Evolutionary conservation across 2,329 filamentous ascomycete species (phyloP).

Genomic region (Diplodia corticola): DNA sequence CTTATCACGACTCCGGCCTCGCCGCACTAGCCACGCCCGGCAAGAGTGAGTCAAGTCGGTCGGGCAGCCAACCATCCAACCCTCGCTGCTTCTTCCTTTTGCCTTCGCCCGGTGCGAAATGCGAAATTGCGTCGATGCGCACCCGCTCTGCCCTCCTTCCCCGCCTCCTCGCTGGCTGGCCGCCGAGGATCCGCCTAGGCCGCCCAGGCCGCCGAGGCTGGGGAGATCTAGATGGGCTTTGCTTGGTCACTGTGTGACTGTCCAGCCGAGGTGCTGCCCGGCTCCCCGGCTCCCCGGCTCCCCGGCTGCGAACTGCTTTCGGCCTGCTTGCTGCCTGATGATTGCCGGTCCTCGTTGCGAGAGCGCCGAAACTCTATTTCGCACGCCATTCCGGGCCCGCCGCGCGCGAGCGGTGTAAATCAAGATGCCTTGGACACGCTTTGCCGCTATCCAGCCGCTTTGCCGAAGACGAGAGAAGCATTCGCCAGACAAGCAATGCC

Average conservation of each 20-base stretch:
- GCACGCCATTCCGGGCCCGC: neutral
- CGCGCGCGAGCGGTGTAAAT: neutral
- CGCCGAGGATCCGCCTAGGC: neutral
- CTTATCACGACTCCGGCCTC: neutral
- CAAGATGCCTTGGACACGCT: neutral
- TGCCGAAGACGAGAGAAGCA: neutral
- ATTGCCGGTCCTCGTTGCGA: neutral
- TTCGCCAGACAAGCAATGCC: neutral
- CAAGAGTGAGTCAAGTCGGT: neutral
- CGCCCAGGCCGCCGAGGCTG: neutral
- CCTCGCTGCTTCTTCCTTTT: neutral
- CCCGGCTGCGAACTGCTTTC: neutral
- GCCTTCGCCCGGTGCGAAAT: neutral
- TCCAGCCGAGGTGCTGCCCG: neutral
- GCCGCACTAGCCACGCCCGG: neutral
- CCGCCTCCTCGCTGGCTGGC: neutral
- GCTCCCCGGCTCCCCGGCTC: neutral
- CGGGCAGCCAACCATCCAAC: neutral
- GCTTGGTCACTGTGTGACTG: neutral
- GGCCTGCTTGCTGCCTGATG: neutral
- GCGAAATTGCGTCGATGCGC: neutral
- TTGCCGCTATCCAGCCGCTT: neutral
- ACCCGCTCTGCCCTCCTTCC: neutral
- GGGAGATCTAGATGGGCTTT: neutral
- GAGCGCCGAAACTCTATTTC: neutral